phyloP scores from a whole-genome alignment of 768 basidiomycete genomes.

The Jaapia argillacea region DNA sequence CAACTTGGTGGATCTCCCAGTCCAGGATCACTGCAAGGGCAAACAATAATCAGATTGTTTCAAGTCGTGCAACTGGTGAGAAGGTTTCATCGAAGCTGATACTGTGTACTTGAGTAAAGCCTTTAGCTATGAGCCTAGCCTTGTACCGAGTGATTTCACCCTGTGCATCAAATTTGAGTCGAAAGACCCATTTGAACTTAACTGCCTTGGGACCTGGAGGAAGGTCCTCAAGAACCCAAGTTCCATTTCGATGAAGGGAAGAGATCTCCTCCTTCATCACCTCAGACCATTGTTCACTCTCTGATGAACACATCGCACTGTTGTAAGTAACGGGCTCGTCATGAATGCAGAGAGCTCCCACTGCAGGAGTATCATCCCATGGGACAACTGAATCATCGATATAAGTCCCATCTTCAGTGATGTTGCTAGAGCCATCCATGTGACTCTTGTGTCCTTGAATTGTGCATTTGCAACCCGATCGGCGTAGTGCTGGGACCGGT shows the following conservation, averaged over 20 bases:
- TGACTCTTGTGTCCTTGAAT: too few species aligned
- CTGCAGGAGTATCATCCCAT: slow-evolving; percentile 15
- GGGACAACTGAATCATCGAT: slow-evolving; percentile 21
- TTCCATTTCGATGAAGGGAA: slow-evolving; percentile 6
- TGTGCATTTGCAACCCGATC: too few species aligned
- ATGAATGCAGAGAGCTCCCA: slow-evolving; percentile 26
- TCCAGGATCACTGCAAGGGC: slow-evolving; percentile 13
- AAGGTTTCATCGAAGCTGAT: slow-evolving; percentile 20
- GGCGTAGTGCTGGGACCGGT: too few species aligned
- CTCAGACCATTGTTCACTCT: too few species aligned
- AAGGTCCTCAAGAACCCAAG: slow-evolving; percentile 6
- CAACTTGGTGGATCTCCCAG: slow-evolving; percentile 16
- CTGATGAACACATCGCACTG: too few species aligned
- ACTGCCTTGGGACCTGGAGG: slow-evolving; percentile 17
- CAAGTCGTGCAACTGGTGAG: slow-evolving; percentile 12
- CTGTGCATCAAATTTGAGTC: slow-evolving; percentile 15
- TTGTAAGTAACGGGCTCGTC: too few species aligned
- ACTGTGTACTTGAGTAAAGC: slow-evolving; percentile 22
- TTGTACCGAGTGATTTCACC: slow-evolving; percentile 19
- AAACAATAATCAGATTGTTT: slow-evolving; percentile 14
- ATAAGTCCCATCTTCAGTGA: too few species aligned
- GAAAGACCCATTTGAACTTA: slow-evolving; percentile 22
- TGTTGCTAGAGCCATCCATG: too few species aligned
- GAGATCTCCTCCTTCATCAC: slow-evolving; percentile 20
- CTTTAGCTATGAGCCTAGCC: slow-evolving; percentile 23